Evolutionary conservation across 139 green algal genomes (phyloP).

Genomic region (Coelastrella sp.): DNA sequence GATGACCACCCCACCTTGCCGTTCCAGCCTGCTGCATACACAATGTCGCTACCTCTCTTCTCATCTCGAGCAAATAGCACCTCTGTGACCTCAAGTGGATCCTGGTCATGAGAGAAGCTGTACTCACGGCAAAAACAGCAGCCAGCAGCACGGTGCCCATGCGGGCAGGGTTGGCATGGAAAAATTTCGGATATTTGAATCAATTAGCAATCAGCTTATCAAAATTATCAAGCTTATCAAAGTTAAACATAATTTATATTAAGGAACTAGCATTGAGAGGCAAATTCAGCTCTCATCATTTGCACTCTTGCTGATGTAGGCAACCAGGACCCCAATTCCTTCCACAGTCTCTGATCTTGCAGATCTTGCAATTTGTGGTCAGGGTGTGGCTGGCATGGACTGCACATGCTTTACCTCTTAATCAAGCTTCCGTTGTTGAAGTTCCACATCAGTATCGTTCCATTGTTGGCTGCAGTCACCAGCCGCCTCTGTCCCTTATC

Average conservation of each 20-base stretch:
- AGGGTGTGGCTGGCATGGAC: too few relatives aligned
- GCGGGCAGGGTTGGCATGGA: not conserved
- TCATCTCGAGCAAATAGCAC: slow-evolving; percentile 75
- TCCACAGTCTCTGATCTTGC: too few relatives aligned
- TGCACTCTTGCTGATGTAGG: too few relatives aligned
- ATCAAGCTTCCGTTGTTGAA: slow-evolving; percentile 90
- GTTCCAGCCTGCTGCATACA: slow-evolving; percentile 85
- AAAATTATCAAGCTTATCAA: too few relatives aligned
- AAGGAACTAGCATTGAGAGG: too few relatives aligned
- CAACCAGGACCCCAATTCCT: too few relatives aligned
- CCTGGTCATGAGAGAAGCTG: slow-evolving; percentile 60
- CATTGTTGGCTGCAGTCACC: slow-evolving; percentile 76
- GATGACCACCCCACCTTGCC: slow-evolving; percentile 60
- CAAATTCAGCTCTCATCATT: too few relatives aligned
- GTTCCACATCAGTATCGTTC: slow-evolving; percentile 84
- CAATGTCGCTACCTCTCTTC: slow-evolving; percentile 65
- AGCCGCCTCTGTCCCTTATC: slow-evolving; percentile 84
- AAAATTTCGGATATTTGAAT: not conserved
- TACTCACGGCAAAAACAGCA: slow-evolving; percentile 28
- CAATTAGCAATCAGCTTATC: too few relatives aligned
- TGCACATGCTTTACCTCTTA: slow-evolving; percentile 8
- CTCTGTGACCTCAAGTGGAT: slow-evolving; percentile 66
- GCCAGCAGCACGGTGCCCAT: not conserved
- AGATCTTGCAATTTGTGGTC: too few relatives aligned
- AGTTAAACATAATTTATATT: too few relatives aligned